Evolutionary conservation across 352 stramenopile species (phyloP), one percentile per base, ranked within the genome.

Genomic region (Phytophthora colocasiae): DNA sequence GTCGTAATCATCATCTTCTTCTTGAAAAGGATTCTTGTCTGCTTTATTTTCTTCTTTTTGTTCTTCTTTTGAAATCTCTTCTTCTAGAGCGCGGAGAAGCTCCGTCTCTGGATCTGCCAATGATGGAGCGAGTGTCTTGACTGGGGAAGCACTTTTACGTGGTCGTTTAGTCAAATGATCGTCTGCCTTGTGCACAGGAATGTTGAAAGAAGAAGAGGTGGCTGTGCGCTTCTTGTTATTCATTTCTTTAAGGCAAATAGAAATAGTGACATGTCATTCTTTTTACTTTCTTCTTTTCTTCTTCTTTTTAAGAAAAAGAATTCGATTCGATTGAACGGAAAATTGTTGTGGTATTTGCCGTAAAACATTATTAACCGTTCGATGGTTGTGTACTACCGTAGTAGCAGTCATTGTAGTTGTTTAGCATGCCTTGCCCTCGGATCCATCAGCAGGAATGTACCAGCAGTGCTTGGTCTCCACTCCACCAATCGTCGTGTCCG

Each of bases 1-100:
- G 15, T 76, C 67, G 43, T 77, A 74, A 26, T 77, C 61, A 6
- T 80, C 69, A 22, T 80, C 59, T 38, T 78, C 68, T n/a, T 70
- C 53, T 58, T 61, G n/a, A 29, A 12, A 36, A 24, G 39, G 39
- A 22, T 38, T 15, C 22, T 50, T 57, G 61, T 58, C 68, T 12
- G 17, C 54, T 9, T 51, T 64, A 22, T 38, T n/a, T 14, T 46
- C 31, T 11, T 34, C 45, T 27, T 52, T 55, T 32, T 71, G 36
- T 17, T 73, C 47, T 63, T 77, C 49, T 58, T 66, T 64, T 27
- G 38, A 27, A 15, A 81, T 54, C 22, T 81, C 73, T 61, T 78
- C 68, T 53, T 81, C 73, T n/a, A 78, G 41, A 11, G 69, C 69
- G n/a, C 46, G 65, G 7, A 81, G n/a, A 10, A 81, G 58, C 45